Evolutionary conservation across 1,139 yeast genomes (phyloP).

Genomic region (Pichia sp.): DNA sequence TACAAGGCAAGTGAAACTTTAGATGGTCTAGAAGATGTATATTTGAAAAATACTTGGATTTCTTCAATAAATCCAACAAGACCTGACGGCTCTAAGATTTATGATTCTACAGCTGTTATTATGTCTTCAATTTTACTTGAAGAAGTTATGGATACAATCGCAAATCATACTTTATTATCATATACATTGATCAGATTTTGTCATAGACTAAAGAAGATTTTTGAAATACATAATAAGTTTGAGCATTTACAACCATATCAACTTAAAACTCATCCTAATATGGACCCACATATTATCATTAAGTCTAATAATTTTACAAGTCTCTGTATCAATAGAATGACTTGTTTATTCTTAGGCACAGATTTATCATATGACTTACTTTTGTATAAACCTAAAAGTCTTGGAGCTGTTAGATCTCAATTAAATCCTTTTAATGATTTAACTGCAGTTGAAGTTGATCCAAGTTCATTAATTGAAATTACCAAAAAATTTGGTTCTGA

Average conservation of each 20-base stretch:
- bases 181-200: constrained; percentile 22
- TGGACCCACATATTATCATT: constrained; percentile 26
- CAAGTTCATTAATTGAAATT: constrained; percentile 9
- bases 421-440: constrained; percentile 19
- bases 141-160: constrained; percentile 30
- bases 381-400: constrained; percentile 26
- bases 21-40: constrained; percentile 13
- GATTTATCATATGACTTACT: constrained; percentile 26
- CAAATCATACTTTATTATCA: constrained; percentile 24
- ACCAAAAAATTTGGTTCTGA: constrained; percentile 4
- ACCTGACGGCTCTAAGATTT: constrained; percentile 11
- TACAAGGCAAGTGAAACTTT: constrained; percentile 19
- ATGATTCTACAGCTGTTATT: constrained; percentile 17
- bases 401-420: constrained; percentile 11
- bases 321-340: constrained; percentile 25
- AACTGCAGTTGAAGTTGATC: constrained; percentile 12
- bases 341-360: constrained; percentile 27
- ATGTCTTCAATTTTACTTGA: constrained; percentile 29
- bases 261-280: constrained; percentile 13
- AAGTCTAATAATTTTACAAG: constrained; percentile 30
- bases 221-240: constrained; percentile 7
- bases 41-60: constrained; percentile 11
- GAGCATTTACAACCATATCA: constrained; percentile 14
- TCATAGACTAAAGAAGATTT: constrained; percentile 7
- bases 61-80: constrained; percentile 15